Evolutionary conservation across 2,329 filamentous ascomycete species (phyloP), one percentile per base, ranked within the genome.

Genomic region (Esteya vermicola): DNA sequence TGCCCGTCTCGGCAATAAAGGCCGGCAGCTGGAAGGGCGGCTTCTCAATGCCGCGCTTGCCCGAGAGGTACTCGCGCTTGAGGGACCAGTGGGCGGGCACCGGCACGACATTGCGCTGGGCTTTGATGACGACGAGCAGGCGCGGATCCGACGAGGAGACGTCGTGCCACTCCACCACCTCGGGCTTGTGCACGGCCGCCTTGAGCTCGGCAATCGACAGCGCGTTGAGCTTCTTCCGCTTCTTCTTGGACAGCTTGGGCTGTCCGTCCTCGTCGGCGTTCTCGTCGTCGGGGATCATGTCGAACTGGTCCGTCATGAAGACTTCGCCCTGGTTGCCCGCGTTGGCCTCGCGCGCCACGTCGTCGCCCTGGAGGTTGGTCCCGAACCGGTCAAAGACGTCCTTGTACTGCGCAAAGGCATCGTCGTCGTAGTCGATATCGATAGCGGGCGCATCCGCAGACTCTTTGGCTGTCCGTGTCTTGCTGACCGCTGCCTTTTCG

Each of bases 91-190:
- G 91, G 5, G 72, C 69, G 2, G 91, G 91, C 1, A 98, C 91
- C 1, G 91, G 91, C 1, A 98, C 88, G 21, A 95, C 84, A 55
- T 98, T 98, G 50, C 88, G 78, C 56, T 93, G 84, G 4, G 85
- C 81, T 60, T 96, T 98, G 65, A 98, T 88, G 54, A 93, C 84
- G 21, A 96, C 85, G 10, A 98, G 72, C 33, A 96, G 66, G 41
- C 81, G 75, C 13, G 91, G 91, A 56, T 98, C 88, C 21, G 83
- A 77, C 1, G 91, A 88, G 14, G 85, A 93, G 12, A 85, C 84
- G 56, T 98, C 91, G 40, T 93, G 91, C 91, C 91, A 96, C 54
- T 98, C 91, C 6, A 98, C 89, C 9, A 94, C 76, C 58, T 98
- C 91, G 3, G 91, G 91, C 50, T 88, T 89, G 51, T 71, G 74